Base-by-base conservation (phyloP, 192 early-diverging fungal species). In the Tieghemiomyces parasiticus region DNA sequence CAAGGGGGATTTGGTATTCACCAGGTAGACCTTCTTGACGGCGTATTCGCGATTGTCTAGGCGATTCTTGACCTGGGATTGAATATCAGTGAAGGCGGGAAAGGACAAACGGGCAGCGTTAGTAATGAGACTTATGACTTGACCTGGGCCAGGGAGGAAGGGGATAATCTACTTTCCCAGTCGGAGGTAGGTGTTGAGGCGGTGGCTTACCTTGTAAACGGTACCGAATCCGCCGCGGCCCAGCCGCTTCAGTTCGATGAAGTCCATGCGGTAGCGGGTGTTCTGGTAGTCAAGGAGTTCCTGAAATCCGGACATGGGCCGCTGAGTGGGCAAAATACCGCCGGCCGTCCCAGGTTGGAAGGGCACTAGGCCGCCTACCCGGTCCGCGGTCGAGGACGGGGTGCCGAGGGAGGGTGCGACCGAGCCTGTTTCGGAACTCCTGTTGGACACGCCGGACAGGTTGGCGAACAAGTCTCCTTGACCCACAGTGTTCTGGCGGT, bases 151-250 rank as follows among this genome's bases (percentile, higher is more conserved):
- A n/a, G n/a, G n/a, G n/a, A n/a, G n/a, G n/a, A n/a, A n/a, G n/a
- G n/a, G n/a, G n/a, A n/a, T n/a, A n/a, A n/a, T n/a, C n/a, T n/a
- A n/a, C n/a, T n/a, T n/a, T n/a, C n/a, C n/a, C n/a, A n/a, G n/a
- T n/a, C n/a, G n/a, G n/a, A n/a, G n/a, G n/a, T n/a, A n/a, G n/a
- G n/a, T n/a, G n/a, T n/a, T n/a, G n/a, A n/a, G n/a, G n/a, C n/a
- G n/a, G n/a, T n/a, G n/a, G n/a, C n/a, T n/a, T n/a, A 81, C 89
- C 51, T 84, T 73, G 60, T 68, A 86, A 2, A 94, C 95, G 33
- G 74, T 78, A 10, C 93, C 95, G 73, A 95, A 98, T 2, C 93
- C 95, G 46, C 95, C 95, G 55, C 81, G 78, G 9, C 95, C 95
- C 19, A 98, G 76, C 26, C 78, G 71, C 14, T 73, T 65, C 14